Evolutionary conservation across 2,329 filamentous ascomycete species (phyloP).

Genomic region (Aspergillus novoparasiticus): DNA sequence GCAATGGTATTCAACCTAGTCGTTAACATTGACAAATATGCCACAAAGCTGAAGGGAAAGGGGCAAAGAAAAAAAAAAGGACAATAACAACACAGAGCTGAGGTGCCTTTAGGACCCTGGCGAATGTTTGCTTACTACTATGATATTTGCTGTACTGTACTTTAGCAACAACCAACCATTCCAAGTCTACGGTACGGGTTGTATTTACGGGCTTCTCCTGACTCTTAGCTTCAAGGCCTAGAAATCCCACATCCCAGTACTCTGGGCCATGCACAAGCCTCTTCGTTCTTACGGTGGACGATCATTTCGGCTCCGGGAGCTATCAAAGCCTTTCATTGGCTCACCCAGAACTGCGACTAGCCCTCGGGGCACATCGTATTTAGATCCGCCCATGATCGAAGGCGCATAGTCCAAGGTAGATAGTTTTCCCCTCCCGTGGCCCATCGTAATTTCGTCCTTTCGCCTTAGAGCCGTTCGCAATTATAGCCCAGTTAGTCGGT

Average conservation of each 20-base stretch:
- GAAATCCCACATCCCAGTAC: constrained; percentile 13
- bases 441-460: constrained; percentile 15
- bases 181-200: not conserved
- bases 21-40: not conserved
- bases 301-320: constrained; percentile 10
- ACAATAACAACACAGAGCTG: not conserved
- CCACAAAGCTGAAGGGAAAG: not conserved
- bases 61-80: not conserved
- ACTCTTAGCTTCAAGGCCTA: not conserved
- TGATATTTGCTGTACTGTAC: not conserved
- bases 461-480: constrained; percentile 7
- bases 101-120: not conserved
- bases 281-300: constrained; percentile 13
- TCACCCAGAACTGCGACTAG: constrained; percentile 8
- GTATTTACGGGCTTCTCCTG: not conserved
- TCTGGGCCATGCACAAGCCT: constrained; percentile 20
- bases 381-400: constrained; percentile 20
- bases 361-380: constrained; percentile 17
- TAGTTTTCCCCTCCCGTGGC: not conserved
- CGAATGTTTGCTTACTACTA: not conserved
- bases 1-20: not conserved
- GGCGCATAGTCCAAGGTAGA: not conserved
- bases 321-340: constrained; percentile 12
- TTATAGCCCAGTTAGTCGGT: constrained; percentile 11
- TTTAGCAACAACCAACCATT: not conserved